Conservation (phyloP, 2,329 filamentous ascomycete species). For the Xylaria sp. region DNA sequence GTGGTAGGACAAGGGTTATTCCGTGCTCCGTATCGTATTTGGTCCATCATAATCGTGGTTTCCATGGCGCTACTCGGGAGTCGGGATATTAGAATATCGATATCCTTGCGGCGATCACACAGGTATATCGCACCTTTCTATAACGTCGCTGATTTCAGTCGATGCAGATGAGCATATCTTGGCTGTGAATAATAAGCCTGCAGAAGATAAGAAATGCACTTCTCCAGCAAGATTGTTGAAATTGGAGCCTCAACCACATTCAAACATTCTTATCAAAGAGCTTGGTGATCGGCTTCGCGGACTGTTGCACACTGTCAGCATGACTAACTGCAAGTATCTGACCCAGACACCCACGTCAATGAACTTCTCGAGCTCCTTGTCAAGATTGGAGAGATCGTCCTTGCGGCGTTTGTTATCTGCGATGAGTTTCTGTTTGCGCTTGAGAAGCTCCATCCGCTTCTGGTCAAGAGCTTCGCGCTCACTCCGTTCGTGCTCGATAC, state of each 20-base stretch:
- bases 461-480: conserved; percentile 83
- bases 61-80: background rate
- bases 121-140: conserved; percentile 7
- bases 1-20: background rate
- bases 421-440: conserved; percentile 57
- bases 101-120: background rate
- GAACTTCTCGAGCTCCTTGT: conserved; percentile 88
- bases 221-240: background rate
- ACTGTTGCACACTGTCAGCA: conserved; percentile 42
- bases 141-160: background rate
- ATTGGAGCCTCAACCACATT: background rate
- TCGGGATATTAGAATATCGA: conserved; percentile 4
- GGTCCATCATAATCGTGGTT: background rate
- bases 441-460: conserved; percentile 70
- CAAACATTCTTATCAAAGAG: conserved; percentile 64
- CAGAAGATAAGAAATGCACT: background rate
- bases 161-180: background rate
- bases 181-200: background rate
- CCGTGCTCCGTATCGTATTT: background rate
- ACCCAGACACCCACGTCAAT: conserved; percentile 62
- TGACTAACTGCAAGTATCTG: conserved; percentile 18
- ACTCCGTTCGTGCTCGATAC: conserved; percentile 83
- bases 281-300: conserved; percentile 81
- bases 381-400: conserved; percentile 84
- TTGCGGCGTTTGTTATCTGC: conserved; percentile 84